Base-by-base conservation (phyloP, 805 yeast species). In the Kuraishia piskuri region DNA sequence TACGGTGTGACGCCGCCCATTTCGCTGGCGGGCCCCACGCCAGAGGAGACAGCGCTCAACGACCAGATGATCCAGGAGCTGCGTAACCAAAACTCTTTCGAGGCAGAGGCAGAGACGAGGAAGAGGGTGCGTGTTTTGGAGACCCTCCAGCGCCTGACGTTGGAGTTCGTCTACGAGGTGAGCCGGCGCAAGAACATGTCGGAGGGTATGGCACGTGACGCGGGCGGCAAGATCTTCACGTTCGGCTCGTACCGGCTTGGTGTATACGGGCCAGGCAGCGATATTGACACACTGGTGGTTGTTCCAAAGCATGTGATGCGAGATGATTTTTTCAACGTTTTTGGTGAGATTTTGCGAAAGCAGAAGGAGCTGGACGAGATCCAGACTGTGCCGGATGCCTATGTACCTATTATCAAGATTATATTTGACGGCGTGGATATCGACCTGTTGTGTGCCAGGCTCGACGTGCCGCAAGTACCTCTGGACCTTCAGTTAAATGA, bases 211-310 rank as follows among this genome's bases (percentile, higher is more conserved):
- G 96, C 98, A 0, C 78, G 74, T 53, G 99, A 94, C 68, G 96
- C 98, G 0, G 99, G 99, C 44, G 99, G 99, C 40, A 94, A 94
- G 67, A 82, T 94, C n/a, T 94, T 91, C 66, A 90, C 97, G 0
- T 94, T 80, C 71, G 99, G 99, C 1, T 90, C 97, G 1, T 94
- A 91, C 63, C 76, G 97, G 57, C 71, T 94, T 48, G 99, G 99
- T 3, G 99, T 94, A 14, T 90, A 91, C 70, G 98, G 98, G 0
- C 98, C 98, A 0, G 98, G 99, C 0, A 87, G 96, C 0, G 99
- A 94, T 84, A 92, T 94, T 56, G 99, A 94, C 74, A 88, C 98
- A 0, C 72, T 94, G 49, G 88, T 94, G n/a, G 97, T 92, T 24
- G 97, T 89, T 19, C 99, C 99, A 1, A 94, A 92, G 62, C 98